Percentiles rank a stretch among this genome's conserved stretches.
Evolutionary conservation across 2,329 filamentous ascomycete species (phyloP).

Genomic region (Aspergillus japonicus): DNA sequence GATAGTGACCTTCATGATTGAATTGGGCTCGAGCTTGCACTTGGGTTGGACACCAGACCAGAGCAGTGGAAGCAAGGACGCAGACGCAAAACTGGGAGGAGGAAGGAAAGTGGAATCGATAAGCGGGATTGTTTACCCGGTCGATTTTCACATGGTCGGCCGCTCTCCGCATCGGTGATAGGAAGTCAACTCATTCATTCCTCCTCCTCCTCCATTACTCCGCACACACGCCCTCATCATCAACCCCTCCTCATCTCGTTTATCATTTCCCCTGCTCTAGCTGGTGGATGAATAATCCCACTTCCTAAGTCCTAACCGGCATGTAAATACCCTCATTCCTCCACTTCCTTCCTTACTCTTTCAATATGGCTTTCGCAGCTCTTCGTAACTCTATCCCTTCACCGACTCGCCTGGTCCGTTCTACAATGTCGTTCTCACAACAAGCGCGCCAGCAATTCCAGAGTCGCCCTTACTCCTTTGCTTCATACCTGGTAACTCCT

Average conservation of each 20-base stretch:
- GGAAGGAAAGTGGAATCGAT: neutral
- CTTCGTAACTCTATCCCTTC: constrained; percentile 31
- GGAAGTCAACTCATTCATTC: constrained; percentile 1
- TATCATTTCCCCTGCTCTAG: neutral
- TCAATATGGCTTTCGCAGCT: constrained; percentile 37
- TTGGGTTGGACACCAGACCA: too few relatives aligned
- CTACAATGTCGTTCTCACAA: constrained; percentile 28
- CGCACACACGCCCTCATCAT: neutral
- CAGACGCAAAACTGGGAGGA: neutral
- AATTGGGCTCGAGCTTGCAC: neutral
- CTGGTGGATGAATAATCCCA: constrained; percentile 11
- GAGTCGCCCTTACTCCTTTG: constrained; percentile 57
- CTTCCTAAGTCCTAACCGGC: constrained; percentile 12
- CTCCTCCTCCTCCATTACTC: neutral
- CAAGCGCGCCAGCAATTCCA: constrained; percentile 33
- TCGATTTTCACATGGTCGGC: constrained; percentile 5
- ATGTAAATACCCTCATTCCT: constrained; percentile 28
- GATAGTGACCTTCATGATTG: constrained; percentile 88
- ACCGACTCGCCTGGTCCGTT: constrained; percentile 25
- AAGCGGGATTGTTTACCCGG: neutral
- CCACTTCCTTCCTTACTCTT: constrained; percentile 5
- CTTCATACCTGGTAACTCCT: constrained; percentile 83
- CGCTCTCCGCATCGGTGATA: constrained; percentile 3
- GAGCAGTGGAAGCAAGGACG: neutral
- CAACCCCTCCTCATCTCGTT: neutral